phyloP scores from a whole-genome alignment of 768 basidiomycete species.

The Lactarius sanguifluus region DNA sequence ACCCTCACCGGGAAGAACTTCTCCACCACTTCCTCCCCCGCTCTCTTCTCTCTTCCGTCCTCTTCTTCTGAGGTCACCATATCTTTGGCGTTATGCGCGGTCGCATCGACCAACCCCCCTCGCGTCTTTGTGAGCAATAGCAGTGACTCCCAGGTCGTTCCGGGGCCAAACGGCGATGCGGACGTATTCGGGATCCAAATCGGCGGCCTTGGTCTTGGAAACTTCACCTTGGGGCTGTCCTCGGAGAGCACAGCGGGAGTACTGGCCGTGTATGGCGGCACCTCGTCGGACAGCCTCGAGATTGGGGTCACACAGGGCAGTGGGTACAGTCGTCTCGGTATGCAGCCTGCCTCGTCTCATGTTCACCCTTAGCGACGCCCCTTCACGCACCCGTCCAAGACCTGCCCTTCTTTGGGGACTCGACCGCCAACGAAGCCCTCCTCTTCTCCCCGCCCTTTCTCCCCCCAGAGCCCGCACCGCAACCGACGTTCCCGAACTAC shows the following conservation, averaged over 20 bases:
- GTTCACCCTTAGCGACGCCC: constrained; percentile 30
- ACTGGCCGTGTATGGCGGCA: constrained; percentile 45
- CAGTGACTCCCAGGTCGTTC: constrained; percentile 36
- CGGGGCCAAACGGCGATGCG: constrained; percentile 41
- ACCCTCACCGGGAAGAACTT: constrained; percentile 20
- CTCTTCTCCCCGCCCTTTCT: constrained; percentile 65
- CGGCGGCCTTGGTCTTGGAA: constrained; percentile 46
- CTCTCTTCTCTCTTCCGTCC: constrained; percentile 34
- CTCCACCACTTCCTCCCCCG: constrained; percentile 22
- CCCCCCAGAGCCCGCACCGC: constrained; percentile 32
- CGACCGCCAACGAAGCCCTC: constrained; percentile 69
- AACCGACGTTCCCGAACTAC: constrained; percentile 71
- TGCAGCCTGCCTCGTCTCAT: not conserved
- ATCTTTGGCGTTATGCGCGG: constrained; percentile 38
- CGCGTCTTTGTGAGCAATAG: constrained; percentile 63
- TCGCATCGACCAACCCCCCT: constrained; percentile 35
- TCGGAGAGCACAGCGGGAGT: constrained; percentile 44
- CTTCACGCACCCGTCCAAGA: constrained; percentile 46
- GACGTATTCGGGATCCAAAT: constrained; percentile 51
- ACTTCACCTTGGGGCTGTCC: constrained; percentile 48
- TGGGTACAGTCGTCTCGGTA: not conserved
- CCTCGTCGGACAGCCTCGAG: constrained; percentile 51
- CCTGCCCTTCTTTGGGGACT: constrained; percentile 67
- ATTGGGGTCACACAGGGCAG: constrained; percentile 49
- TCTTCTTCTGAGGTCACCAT: constrained; percentile 34